Evolutionary conservation across 2,329 filamentous ascomycete genomes (phyloP), one percentile per base, ranked within the genome.

Genomic region (Beauveria caledonica): DNA sequence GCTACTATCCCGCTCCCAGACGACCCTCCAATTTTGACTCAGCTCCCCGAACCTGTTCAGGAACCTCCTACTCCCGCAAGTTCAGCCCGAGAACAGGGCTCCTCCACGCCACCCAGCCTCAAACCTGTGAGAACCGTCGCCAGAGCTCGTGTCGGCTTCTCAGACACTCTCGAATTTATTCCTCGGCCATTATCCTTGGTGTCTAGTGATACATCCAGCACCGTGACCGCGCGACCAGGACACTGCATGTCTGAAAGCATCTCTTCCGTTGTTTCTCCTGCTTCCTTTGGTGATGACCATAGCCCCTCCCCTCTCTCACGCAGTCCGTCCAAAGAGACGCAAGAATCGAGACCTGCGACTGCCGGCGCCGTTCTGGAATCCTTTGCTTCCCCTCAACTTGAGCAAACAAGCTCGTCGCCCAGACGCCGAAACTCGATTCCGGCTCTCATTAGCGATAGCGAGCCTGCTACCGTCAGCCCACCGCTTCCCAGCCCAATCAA

Each of bases 171-270:
- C 29, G 90, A 95, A 71, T 92, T 89, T 64, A 92, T 92, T 66
- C 88, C 88, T 5, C 84, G 90, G 11, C 92, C 92, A 0, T 75
- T 95, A 19, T 96, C 92, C 2, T 78, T 92, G 21, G 86, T 95
- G 15, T 96, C 91, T 1, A 92, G 86, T 21, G 91, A 94, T 70
- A 91, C 90, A 0, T 87, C 90, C 50, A 92, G 87, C 69, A 94
- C 88, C 3, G 76, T 85, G 58, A 91, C 89, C 0, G 80, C 86
- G 19, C 82, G 85, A 27, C 81, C 81, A 3, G 84, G 85, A 5
- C 90, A 93, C 70, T 90, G 87, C 1, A 80, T 90, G 39, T 88
- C 88, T 27, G 88, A 87, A 61, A 95, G 89, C 72, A 85, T 94
- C 51, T 92, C 89, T 5, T 95, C 90, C 0, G 78, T 93, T 46